phyloP scores from a whole-genome alignment of 1,284 basidiomycete species.

The Cystobasidium pallidum region DNA sequence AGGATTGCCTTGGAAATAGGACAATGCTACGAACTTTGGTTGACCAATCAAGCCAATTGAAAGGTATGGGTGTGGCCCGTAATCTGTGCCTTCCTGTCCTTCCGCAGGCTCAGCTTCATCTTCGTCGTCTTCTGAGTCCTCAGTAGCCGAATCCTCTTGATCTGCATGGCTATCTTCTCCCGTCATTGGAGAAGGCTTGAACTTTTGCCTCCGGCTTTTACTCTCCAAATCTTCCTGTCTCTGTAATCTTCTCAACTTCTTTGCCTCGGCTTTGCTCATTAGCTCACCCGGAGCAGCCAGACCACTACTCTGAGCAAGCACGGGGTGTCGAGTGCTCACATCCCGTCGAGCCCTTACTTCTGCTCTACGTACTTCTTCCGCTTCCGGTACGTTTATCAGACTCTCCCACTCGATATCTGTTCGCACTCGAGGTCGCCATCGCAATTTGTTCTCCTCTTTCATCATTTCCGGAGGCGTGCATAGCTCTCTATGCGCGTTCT shows the following conservation, averaged over 20 bases:
- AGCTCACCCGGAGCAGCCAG: slow-evolving; percentile 53
- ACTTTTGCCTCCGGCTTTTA: slow-evolving; percentile 9
- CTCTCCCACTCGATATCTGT: slow-evolving; percentile 68
- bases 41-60: slow-evolving; percentile 81
- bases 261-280: slow-evolving; percentile 40
- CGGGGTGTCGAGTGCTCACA: neutral
- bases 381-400: slow-evolving; percentile 19
- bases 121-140: slow-evolving; percentile 52
- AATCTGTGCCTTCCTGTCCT: neutral
- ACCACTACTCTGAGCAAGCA: slow-evolving; percentile 59
- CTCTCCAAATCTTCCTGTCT: slow-evolving; percentile 43
- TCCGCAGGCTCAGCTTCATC: neutral
- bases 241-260: slow-evolving; percentile 46
- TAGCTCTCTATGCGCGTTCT: slow-evolving; percentile 69
- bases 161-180: slow-evolving; percentile 16
- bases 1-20: neutral
- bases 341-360: slow-evolving; percentile 51
- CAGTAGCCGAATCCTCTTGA: slow-evolving; percentile 57
- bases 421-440: slow-evolving; percentile 71
- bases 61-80: slow-evolving; percentile 59
- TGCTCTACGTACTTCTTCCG: neutral
- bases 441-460: slow-evolving; percentile 63
- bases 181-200: neutral
- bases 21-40: slow-evolving; percentile 41
- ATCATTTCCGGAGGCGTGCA: slow-evolving; percentile 70